Conservation (phyloP, 176 grass and related monocot genomes). For the Typha latifolia region DNA sequence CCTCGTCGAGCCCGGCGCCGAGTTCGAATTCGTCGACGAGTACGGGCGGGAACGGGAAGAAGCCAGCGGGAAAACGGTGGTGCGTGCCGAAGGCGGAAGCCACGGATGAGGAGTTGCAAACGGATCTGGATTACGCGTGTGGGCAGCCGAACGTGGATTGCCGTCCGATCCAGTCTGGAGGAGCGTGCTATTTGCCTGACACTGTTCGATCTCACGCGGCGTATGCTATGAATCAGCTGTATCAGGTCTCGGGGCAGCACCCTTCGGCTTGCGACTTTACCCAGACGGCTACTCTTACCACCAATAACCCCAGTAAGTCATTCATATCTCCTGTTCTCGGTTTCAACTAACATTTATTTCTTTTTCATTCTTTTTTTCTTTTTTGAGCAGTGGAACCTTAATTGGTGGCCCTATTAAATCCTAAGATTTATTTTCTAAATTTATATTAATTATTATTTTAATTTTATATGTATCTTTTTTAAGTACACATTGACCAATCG, state of each 20-base stretch:
- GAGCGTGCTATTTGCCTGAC: constrained; percentile 76
- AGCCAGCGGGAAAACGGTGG: constrained; percentile 31
- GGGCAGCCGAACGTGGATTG: constrained; percentile 67
- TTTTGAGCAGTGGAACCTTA: too few relatives aligned
- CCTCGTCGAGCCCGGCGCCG: constrained; percentile 7
- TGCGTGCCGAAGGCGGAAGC: constrained; percentile 63
- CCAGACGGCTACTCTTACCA: constrained; percentile 53
- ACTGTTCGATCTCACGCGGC: constrained; percentile 83
- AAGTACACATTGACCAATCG: too few relatives aligned
- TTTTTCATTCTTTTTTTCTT: too few relatives aligned
- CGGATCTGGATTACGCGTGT: constrained; percentile 78
- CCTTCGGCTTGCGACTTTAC: constrained; percentile 81
- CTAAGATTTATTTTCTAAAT: too few relatives aligned
- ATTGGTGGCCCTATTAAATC: too few relatives aligned
- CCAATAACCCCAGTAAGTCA: constrained; percentile 72
- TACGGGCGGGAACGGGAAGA: not conserved
- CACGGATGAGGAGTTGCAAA: constrained; percentile 61
- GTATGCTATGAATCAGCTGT: constrained; percentile 95
- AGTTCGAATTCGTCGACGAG: not conserved
- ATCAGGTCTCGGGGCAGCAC: constrained; percentile 51
- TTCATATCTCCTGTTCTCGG: not conserved
- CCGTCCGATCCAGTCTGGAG: constrained; percentile 59
- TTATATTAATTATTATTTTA: too few relatives aligned
- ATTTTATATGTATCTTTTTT: too few relatives aligned
- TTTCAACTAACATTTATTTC: not conserved